A percentile compares a stretch with the other conserved stretches of the same genome.
phyloP scores from a whole-genome alignment of 345 rosid genomes.

The Camelina laxa region DNA sequence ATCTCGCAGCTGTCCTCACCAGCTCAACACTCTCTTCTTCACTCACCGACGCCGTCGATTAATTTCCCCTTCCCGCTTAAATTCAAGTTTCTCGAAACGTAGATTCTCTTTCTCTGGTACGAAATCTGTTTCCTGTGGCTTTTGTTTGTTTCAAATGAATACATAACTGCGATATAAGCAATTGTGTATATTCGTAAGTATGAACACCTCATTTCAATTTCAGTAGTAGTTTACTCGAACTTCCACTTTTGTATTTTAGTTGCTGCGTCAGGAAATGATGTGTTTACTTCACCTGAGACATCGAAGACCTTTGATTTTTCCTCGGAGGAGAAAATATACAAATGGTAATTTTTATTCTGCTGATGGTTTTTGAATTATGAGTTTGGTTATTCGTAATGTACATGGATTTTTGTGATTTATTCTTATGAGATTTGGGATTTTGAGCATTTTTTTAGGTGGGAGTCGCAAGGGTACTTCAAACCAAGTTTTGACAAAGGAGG shows the following conservation, averaged over 20 bases:
- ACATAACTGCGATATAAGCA: too few species aligned
- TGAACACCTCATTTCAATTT: too few species aligned
- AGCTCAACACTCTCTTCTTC: conserved; percentile 79
- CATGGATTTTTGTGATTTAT: not conserved
- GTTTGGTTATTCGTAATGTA: not conserved
- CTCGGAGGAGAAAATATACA: conserved; percentile 87
- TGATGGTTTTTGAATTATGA: not conserved
- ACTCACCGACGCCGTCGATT: conserved; percentile 51
- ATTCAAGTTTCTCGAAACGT: conserved; percentile 16
- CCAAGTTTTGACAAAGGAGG: conserved; percentile 68
- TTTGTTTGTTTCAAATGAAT: too few species aligned
- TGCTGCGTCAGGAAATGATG: conserved; percentile 60
- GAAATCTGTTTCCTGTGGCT: not conserved
- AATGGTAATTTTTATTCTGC: conserved; percentile 56
- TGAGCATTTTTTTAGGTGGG: conserved; percentile 71
- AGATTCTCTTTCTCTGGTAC: conserved; percentile 21
- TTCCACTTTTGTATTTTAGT: conserved; percentile 24
- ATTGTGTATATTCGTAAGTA: too few species aligned
- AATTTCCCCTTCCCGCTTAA: conserved; percentile 27
- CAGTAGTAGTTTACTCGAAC: too few species aligned
- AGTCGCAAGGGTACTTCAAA: conserved; percentile 91
- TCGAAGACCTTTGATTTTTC: conserved; percentile 88
- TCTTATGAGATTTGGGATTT: conserved; percentile 8
- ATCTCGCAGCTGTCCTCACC: conserved; percentile 58
- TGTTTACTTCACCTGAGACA: conserved; percentile 73